Base-by-base conservation (phyloP, 192 early-diverging fungal species). In the Haplosporangium gracile region DNA sequence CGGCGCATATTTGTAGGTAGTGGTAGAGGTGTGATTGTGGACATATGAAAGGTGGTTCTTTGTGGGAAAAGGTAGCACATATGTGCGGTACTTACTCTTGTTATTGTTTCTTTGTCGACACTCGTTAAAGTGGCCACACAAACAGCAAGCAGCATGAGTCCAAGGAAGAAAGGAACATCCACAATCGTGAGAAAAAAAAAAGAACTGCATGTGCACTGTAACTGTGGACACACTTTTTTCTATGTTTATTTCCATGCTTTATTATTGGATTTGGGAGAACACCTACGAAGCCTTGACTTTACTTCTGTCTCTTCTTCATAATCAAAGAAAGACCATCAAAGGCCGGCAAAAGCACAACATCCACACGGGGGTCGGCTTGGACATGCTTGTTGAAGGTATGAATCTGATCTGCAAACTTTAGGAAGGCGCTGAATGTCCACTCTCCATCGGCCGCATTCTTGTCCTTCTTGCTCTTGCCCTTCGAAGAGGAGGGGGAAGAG, bases 351-450 rank as follows among this genome's bases (percentile, higher is more conserved):
- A 95, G 70, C 32, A 93, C 76, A 4, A 89, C 90, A 45, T 93
- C 91, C 2, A 90, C 88, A 53, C 94, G 89, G 5, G 90, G 88
- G 57, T 96, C 95, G 13, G 88, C 71, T 8, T 78, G 77, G 26
- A 95, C 88, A 88, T 94, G 87, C 84, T 91, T 84, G 80, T 96
- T 95, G 72, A 95, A 96, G 1, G 83, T 80, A 63, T 94, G 85
- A 10, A 94, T 47, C 8, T 91, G 79, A 38, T 77, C 40, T 11
- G 88, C 91, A 22, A 77, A 72, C 39, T 81, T 87, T 72, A 87
- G 82, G 6, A 29, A 26, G 5, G 39, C 3, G 36, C 9, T 57
- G 74, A 42, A 26, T 72, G 53, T 24, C 53, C 43, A 63, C 45
- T 32, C 42, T 51, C 13, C 63, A 36, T 13, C 13, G 24, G 13